A percentile compares a stretch with the other conserved stretches of the same genome.
Conservation (phyloP, 2,329 filamentous ascomycete species). For the Cladosporium sp. region DNA sequence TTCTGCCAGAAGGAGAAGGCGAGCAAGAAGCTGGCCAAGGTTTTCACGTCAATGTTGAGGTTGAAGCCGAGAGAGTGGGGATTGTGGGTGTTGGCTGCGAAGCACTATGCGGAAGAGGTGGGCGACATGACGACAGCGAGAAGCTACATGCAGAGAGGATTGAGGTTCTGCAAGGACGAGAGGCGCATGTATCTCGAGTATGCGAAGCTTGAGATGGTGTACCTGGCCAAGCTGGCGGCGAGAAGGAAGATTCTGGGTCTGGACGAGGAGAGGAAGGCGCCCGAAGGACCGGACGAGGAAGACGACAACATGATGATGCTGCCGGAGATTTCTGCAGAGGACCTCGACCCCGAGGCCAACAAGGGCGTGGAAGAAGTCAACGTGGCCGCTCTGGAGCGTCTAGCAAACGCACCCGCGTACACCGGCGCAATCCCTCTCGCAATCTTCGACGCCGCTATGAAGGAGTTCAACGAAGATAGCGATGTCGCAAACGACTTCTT, state of each 20-base stretch:
- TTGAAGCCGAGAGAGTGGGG: conserved; percentile 81
- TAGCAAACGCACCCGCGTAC: conserved; percentile 73
- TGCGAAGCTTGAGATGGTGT: conserved; percentile 87
- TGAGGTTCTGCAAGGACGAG: conserved; percentile 81
- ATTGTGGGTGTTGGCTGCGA: conserved; percentile 82
- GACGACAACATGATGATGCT: conserved; percentile 59
- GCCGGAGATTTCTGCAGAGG: conserved; percentile 61
- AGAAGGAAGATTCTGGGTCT: conserved; percentile 68
- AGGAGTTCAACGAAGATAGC: conserved; percentile 67
- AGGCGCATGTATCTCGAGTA: conserved; percentile 84
- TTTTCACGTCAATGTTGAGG: conserved; percentile 69
- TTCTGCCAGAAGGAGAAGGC: conserved; percentile 70
- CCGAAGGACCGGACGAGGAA: conserved; percentile 42
- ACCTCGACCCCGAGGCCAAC: conserved; percentile 57
- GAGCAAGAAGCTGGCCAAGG: conserved; percentile 60
- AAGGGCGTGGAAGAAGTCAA: conserved; percentile 53
- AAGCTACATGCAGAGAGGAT: conserved; percentile 82
- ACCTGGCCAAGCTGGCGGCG: conserved; percentile 76
- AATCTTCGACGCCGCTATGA: conserved; percentile 83
- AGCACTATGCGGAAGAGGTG: conserved; percentile 72
- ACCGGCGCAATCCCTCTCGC: conserved; percentile 92
- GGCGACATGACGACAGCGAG: conserved; percentile 86
- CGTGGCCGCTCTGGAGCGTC: conserved; percentile 59
- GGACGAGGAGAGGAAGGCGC: conserved; percentile 47
- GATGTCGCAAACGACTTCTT: conserved; percentile 75